phyloP scores from a whole-genome alignment of 2,329 filamentous ascomycete genomes.

The Fusarium veterinarium region DNA sequence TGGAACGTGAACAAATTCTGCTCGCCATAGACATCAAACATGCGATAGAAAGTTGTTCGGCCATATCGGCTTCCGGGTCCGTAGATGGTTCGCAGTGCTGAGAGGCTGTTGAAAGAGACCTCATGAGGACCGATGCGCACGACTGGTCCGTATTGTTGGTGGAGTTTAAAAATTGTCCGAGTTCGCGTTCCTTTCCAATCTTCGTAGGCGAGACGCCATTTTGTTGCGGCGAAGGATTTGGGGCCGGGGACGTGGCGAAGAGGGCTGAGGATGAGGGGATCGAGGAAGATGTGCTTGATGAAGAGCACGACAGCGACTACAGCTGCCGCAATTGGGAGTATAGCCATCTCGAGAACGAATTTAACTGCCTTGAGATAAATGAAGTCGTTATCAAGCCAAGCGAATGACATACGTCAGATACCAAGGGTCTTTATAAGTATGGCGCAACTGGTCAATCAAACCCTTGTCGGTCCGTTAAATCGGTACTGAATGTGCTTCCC shows the following conservation, averaged over 20 bases:
- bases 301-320: background rate
- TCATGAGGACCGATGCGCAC: slow-evolving; percentile 62
- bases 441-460: background rate
- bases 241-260: slow-evolving; percentile 47
- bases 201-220: slow-evolving; percentile 58
- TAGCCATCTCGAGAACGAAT: background rate
- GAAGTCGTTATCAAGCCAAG: background rate
- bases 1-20: slow-evolving; percentile 65
- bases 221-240: slow-evolving; percentile 55
- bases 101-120: slow-evolving; percentile 54
- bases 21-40: slow-evolving; percentile 65
- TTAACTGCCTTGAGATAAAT: no score
- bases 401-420: background rate
- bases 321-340: background rate
- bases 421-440: background rate
- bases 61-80: slow-evolving; percentile 64
- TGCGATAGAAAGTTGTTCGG: slow-evolving; percentile 63
- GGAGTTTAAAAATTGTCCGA: slow-evolving; percentile 54
- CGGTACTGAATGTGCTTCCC: background rate
- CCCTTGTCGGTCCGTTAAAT: background rate
- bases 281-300: slow-evolving; percentile 12
- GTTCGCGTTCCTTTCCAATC: slow-evolving; percentile 58
- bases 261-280: slow-evolving; percentile 17
- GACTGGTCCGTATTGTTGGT: slow-evolving; percentile 57
- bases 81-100: slow-evolving; percentile 64